These are phyloP conservation scores for Hanseniaspora occidentalis DNA, from an alignment of 805 yeast genomes.

Conservation along the genomic window DNA sequence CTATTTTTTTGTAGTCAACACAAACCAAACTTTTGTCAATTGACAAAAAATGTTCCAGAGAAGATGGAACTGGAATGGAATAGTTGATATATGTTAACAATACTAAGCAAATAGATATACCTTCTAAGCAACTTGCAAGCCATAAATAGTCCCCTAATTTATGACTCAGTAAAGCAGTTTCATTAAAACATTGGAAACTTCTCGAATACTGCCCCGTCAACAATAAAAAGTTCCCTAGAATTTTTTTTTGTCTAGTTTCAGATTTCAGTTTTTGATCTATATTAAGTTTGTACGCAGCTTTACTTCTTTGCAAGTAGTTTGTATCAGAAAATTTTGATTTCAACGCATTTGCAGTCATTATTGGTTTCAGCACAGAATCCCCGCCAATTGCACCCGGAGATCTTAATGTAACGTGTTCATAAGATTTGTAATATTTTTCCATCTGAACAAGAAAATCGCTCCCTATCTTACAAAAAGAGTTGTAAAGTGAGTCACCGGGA, in stretches of 20 bases:
- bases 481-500: slow-evolving; percentile 30
- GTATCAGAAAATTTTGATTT: slow-evolving; percentile 26
- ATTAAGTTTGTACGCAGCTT: slow-evolving; percentile 9
- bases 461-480: slow-evolving; percentile 63
- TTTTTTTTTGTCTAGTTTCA: slow-evolving; percentile 64
- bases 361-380: slow-evolving; percentile 29
- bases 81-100: slow-evolving; percentile 43
- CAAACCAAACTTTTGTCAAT: background rate
- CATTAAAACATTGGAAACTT: slow-evolving; percentile 64
- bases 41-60: background rate
- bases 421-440: slow-evolving; percentile 59
- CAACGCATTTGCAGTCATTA: slow-evolving; percentile 28
- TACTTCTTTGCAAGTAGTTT: slow-evolving; percentile 7
- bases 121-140: slow-evolving; percentile 83
- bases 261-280: slow-evolving; percentile 30
- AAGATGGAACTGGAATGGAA: slow-evolving; percentile 29
- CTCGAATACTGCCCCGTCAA: slow-evolving; percentile 68
- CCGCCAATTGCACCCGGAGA: slow-evolving; percentile 63
- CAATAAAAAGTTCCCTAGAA: slow-evolving; percentile 63
- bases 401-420: slow-evolving; percentile 65
- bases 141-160: slow-evolving; percentile 66
- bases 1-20: background rate
- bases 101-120: slow-evolving; percentile 53
- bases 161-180: slow-evolving; percentile 48
- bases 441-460: slow-evolving; percentile 49